These are phyloP conservation scores for Aspergillus persii DNA, from an alignment of 2,329 filamentous ascomycete species.

Conservation along the genomic window DNA sequence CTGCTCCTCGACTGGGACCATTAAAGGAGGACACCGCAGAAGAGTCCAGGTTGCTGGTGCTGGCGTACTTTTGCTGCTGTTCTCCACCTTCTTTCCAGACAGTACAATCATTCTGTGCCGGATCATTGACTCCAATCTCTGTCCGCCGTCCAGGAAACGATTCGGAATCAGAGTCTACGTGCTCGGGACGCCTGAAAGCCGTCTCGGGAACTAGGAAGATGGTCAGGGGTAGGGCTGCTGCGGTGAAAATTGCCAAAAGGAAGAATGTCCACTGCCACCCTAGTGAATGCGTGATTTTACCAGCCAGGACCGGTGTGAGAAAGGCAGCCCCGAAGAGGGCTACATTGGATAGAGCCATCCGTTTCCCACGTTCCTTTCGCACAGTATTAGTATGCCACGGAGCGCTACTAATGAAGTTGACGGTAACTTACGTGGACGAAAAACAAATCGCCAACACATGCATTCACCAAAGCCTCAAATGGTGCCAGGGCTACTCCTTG, in stretches of 20 bases:
- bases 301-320: slow-evolving; percentile 83
- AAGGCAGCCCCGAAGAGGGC: slow-evolving; percentile 70
- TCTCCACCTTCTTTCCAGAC: slow-evolving; percentile 12
- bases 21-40: neutral
- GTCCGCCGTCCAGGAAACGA: slow-evolving; percentile 29
- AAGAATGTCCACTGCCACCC: slow-evolving; percentile 90
- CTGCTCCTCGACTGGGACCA: slow-evolving; percentile 6
- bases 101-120: slow-evolving; percentile 1
- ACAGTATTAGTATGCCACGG: neutral
- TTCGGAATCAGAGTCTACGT: slow-evolving; percentile 68
- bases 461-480: slow-evolving; percentile 87
- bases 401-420: neutral
- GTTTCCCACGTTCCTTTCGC: slow-evolving; percentile 66
- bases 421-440: slow-evolving; percentile 69
- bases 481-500: slow-evolving; percentile 85
- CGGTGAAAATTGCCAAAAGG: slow-evolving; percentile 81
- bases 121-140: slow-evolving; percentile 14
- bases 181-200: slow-evolving; percentile 65
- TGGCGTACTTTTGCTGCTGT: slow-evolving; percentile 4
- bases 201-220: slow-evolving; percentile 84
- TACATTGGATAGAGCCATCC: slow-evolving; percentile 79
- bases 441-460: slow-evolving; percentile 84
- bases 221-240: slow-evolving; percentile 65
- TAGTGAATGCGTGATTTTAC: slow-evolving; percentile 73
- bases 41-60: neutral